These are phyloP conservation scores for Chytriomyces confervae DNA, from an alignment of 192 early-diverging fungal species.

Conservation along the genomic window DNA sequence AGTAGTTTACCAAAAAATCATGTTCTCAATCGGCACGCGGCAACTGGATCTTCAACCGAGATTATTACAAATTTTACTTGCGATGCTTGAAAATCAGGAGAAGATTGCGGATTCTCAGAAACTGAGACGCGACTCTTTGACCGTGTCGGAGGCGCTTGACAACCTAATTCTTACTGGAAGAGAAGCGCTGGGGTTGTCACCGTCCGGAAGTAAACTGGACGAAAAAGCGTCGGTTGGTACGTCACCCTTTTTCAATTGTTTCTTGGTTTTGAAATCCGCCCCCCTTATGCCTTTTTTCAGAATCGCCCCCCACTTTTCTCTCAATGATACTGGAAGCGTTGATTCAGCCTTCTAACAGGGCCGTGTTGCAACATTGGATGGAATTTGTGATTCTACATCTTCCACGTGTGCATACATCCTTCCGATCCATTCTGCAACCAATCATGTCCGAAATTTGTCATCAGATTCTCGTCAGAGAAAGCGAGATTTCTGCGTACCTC, in stretches of 20 bases:
- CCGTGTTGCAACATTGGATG: slow-evolving; percentile 76
- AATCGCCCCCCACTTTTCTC: slow-evolving; percentile 58
- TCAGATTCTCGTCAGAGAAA: slow-evolving; percentile 50
- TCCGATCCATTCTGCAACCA: slow-evolving; percentile 66
- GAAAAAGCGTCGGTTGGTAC: slow-evolving; percentile 14
- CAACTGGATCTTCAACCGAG: slow-evolving; percentile 65
- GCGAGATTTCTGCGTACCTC: slow-evolving; percentile 13
- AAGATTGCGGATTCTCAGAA: background rate
- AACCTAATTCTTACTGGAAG: slow-evolving; percentile 27
- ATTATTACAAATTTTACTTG: slow-evolving; percentile 60
- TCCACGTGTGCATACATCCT: slow-evolving; percentile 64
- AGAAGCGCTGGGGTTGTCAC: slow-evolving; percentile 23
- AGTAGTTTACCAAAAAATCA: slow-evolving; percentile 58
- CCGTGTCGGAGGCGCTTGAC: slow-evolving; percentile 23
- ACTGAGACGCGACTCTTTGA: slow-evolving; percentile 12
- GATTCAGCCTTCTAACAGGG: slow-evolving; percentile 63
- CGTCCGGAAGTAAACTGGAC: slow-evolving; percentile 18
- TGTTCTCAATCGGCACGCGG: slow-evolving; percentile 59
- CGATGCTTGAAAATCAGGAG: slow-evolving; percentile 35
- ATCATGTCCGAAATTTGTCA: slow-evolving; percentile 67
- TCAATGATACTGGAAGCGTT: slow-evolving; percentile 68
- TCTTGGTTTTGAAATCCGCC: background rate
- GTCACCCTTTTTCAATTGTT: background rate
- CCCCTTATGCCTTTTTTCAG: slow-evolving; percentile 19
- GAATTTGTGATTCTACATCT: slow-evolving; percentile 72